Evolutionary conservation across 306 rosid genomes (phyloP), one percentile per base, ranked within the genome.

Genomic region (Datisca glomerata): DNA sequence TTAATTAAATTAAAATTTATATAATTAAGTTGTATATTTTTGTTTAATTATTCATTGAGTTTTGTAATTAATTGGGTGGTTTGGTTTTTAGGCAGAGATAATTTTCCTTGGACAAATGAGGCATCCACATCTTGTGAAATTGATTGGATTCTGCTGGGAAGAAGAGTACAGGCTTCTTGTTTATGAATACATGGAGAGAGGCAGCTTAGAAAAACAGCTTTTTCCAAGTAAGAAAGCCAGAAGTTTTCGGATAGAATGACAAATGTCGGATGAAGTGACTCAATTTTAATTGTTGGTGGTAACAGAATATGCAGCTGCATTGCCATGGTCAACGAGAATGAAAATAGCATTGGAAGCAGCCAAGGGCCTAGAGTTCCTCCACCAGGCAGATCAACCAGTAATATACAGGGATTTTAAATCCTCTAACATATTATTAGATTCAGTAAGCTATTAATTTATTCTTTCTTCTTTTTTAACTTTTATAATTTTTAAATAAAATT

Each of bases 291-390:
- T 4, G 4, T 25, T 25, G 8, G 4, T 4, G 4, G 33, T 33
- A 13, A 69, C 61, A 89, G 97, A 80, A 40, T 80, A 79, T 47
- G 45, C 78, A 13, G 93, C 83, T 64, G 57, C 86, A 1, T 66
- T 89, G 73, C 97, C 95, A 18, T 89, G 97, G 97, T 62, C 85
- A 58, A 80, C 91, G 53, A 77, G 97, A 71, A 53, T 89, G 41
- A 80, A 80, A 55, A 74, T 89, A 49, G 95, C 93, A 47, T 50
- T 74, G 68, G 93, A 79, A 8, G 89, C 97, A 1, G 95, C 95
- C 12, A 80, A 89, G 41, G 97, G 91, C 43, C 83, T 89, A 9
- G 63, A 65, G 60, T 83, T 81, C 45, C 95, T 89, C 53, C 94
- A 86, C 21, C 86, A 71, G 63, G 63, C 64, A 14, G 80, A 86